phyloP scores from a whole-genome alignment of 768 basidiomycete genomes.

The Nevesoporus exiguus region DNA sequence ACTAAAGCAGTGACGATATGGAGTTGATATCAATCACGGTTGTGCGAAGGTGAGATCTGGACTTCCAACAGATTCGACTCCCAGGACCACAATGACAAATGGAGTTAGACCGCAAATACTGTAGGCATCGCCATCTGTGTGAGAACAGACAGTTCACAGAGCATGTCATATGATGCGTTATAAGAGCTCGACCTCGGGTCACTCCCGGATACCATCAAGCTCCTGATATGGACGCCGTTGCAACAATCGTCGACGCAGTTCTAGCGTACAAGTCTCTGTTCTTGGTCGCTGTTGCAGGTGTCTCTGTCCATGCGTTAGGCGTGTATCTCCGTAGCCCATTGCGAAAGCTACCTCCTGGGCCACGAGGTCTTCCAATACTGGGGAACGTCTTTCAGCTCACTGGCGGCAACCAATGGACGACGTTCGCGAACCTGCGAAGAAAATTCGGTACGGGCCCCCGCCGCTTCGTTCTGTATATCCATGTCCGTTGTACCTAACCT shows the following conservation, averaged over 20 bases:
- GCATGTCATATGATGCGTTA: not conserved
- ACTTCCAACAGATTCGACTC: not conserved
- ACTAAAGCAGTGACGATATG: not conserved
- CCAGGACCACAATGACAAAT: not conserved
- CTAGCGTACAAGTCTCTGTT: not conserved
- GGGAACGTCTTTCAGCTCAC: constrained; percentile 1
- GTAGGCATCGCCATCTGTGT: not conserved
- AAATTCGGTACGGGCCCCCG: not conserved
- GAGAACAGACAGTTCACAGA: not conserved
- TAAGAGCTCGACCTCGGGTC: not conserved
- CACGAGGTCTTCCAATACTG: constrained; percentile 2
- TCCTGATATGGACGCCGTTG: not conserved
- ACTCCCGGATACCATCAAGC: not conserved
- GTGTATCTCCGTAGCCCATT: constrained; percentile 1
- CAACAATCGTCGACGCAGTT: not conserved
- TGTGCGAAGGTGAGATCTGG: not conserved
- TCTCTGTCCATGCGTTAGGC: not conserved
- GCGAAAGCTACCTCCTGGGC: constrained; percentile 8
- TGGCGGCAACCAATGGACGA: constrained; percentile 1
- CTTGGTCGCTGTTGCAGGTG: not conserved
- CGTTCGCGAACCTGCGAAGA: not conserved
- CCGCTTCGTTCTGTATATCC: not conserved
- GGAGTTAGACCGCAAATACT: not conserved
- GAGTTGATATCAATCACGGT: not conserved
- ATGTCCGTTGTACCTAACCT: not conserved